Base-by-base conservation (phyloP, 106 monocot species). In the Platanthera zijinensis region DNA sequence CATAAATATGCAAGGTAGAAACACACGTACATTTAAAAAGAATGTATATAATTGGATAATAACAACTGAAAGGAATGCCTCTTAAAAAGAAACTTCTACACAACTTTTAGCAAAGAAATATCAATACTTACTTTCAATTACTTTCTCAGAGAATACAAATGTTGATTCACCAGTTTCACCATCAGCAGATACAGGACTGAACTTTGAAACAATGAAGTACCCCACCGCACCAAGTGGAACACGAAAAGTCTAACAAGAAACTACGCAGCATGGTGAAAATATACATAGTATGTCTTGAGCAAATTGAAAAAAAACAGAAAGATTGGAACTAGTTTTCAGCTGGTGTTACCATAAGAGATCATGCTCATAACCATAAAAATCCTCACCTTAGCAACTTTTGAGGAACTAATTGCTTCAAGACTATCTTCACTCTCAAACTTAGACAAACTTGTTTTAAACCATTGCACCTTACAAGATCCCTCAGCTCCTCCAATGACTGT, bases 131-230 rank as follows among this genome's bases (percentile, higher is more conserved):
- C 97, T 94, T 78, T 94, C 94, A 50, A 99, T 89, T 15, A 88
- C 62, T 64, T 81, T 88, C 75, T 85, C 92, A 61, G 94, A 92
- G 70, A 87, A 80, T 50, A 80, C 82, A 84, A 86, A 92, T 80
- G 85, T 90, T 71, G 97, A 85, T 80, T 91, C 92, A 79, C 97
- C 97, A 72, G 83, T 79, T 92, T 94, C 94, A 83, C 92, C 97
- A 92, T 99, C 90, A 75, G 91, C 84, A 30, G 91, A 86, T 85
- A 91, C 86, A 76, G 97, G 97, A 76, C 74, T 94, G 76, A 88
- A 94, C 74, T 94, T 97, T 59, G 92, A 92, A 82, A 87, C 90
- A 77, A 99, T 84, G 71, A 91, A 99, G 76, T 83, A 82, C 45
- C 97, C 97, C 80, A 94, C 86, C 82, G 90, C 97, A 74, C 88